Percentiles rank a stretch among this genome's conserved stretches.
Conservation (phyloP, 257 asterid genomes). For the Solanum chaucha region DNA sequence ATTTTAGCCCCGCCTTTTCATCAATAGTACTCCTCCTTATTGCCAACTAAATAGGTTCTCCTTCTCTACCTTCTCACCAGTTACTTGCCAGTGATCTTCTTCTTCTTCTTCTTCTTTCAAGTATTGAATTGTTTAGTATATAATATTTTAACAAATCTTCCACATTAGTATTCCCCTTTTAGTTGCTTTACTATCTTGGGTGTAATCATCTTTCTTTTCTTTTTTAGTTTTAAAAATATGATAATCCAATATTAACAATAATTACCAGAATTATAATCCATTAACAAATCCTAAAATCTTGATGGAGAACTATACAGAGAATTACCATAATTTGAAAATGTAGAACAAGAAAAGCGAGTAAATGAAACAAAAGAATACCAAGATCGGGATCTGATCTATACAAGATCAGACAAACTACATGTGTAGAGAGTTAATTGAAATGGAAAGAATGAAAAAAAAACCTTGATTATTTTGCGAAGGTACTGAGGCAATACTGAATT, state of each 20-base stretch:
- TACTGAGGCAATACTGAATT: conserved; percentile 69
- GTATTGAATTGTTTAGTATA: background rate
- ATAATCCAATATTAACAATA: background rate
- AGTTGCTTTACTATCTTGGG: background rate
- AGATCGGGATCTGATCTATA: conserved; percentile 1
- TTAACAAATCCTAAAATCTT: background rate
- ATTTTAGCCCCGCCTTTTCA: background rate
- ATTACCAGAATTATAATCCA: background rate
- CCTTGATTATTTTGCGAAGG: conserved; percentile 93
- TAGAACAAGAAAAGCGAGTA: background rate
- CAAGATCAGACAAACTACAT: background rate
- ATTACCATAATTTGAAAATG: background rate
- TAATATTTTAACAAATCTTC: background rate
- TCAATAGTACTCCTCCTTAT: background rate
- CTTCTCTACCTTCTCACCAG: background rate
- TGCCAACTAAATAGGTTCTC: background rate
- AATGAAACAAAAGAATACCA: background rate
- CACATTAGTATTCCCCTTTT: background rate
- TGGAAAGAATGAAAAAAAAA: conserved; percentile 8
- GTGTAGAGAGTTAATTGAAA: background rate
- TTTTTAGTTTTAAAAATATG: background rate
- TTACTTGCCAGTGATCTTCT: background rate
- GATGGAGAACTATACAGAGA: background rate
- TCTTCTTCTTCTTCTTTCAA: background rate
- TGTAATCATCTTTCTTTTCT: background rate